Conservation (phyloP, 2,329 filamentous ascomycete species). For the Fusarium dimerum region DNA sequence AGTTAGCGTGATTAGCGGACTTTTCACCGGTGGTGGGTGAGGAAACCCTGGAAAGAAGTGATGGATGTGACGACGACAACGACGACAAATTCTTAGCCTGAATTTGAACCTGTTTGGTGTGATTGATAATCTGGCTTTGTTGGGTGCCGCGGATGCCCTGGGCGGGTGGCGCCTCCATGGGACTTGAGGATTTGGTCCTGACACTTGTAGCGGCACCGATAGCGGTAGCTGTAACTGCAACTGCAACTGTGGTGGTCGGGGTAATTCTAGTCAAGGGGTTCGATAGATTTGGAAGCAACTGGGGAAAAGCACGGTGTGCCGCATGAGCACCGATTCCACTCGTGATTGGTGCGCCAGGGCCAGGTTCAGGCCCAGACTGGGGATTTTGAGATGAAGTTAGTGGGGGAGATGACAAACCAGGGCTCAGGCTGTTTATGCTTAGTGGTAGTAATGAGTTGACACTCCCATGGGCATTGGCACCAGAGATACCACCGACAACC, state of each 20-base stretch:
- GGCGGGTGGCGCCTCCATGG: neutral
- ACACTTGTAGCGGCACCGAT: neutral
- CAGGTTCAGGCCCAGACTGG: constrained; percentile 17
- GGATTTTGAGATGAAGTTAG: constrained; percentile 17
- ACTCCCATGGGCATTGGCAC: too few relatives aligned
- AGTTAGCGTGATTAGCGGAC: constrained; percentile 6
- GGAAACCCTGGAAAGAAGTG: constrained; percentile 22
- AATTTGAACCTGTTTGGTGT: too few relatives aligned
- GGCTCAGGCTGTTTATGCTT: too few relatives aligned
- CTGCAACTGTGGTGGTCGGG: constrained; percentile 14
- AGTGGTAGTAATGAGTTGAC: too few relatives aligned
- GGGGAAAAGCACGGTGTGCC: constrained; percentile 19
- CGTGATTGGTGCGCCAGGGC: constrained; percentile 29
- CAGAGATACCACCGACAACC: constrained; percentile 11
- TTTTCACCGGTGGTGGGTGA: constrained; percentile 8
- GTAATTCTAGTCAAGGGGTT: constrained; percentile 16
- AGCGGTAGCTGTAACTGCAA: neutral
- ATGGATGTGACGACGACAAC: too few relatives aligned
- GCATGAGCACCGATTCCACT: constrained; percentile 18
- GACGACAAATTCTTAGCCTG: too few relatives aligned
- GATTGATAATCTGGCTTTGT: neutral
- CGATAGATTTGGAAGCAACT: constrained; percentile 11
- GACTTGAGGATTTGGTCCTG: neutral
- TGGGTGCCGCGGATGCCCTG: neutral
- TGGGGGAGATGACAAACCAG: too few relatives aligned